Evolutionary conservation across 2,329 filamentous ascomycete genomes (phyloP).

Genomic region (Leptographium lundbergii): DNA sequence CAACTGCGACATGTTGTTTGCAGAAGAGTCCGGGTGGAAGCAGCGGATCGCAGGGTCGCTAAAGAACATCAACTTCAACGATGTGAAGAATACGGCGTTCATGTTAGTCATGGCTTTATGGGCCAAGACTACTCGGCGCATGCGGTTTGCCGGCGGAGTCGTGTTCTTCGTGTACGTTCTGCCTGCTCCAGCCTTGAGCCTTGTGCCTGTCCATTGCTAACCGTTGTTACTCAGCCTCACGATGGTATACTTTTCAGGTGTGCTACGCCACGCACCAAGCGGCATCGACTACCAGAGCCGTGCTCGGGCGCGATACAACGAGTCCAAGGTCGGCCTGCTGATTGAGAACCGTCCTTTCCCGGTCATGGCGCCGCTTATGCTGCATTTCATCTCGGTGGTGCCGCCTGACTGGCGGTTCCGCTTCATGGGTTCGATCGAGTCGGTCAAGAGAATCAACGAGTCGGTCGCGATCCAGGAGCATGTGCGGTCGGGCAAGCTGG

Average conservation of each 20-base stretch:
- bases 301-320: slow-evolving; percentile 27
- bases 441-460: slow-evolving; percentile 30
- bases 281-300: slow-evolving; percentile 20
- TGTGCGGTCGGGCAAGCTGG: slow-evolving; percentile 31
- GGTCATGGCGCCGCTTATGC: slow-evolving; percentile 37
- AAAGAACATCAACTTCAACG: slow-evolving; percentile 4
- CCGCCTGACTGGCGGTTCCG: slow-evolving; percentile 45
- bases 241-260: slow-evolving; percentile 7
- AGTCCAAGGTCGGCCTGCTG: slow-evolving; percentile 40
- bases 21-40: neutral
- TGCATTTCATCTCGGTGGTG: slow-evolving; percentile 44
- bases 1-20: neutral
- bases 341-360: slow-evolving; percentile 38
- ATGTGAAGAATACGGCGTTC: slow-evolving; percentile 4
- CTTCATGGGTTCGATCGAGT: slow-evolving; percentile 38
- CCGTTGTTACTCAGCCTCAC: neutral
- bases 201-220: neutral
- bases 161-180: slow-evolving; percentile 21
- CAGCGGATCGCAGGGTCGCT: neutral
- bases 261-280: slow-evolving; percentile 10
- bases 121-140: slow-evolving; percentile 22
- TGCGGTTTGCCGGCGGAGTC: slow-evolving; percentile 18
- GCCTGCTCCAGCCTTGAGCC: neutral
- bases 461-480: slow-evolving; percentile 33
- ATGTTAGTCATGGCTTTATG: slow-evolving; percentile 16